Base-by-base conservation (phyloP, 768 basidiomycete species). In the Phanerodontia chrysosporium region DNA sequence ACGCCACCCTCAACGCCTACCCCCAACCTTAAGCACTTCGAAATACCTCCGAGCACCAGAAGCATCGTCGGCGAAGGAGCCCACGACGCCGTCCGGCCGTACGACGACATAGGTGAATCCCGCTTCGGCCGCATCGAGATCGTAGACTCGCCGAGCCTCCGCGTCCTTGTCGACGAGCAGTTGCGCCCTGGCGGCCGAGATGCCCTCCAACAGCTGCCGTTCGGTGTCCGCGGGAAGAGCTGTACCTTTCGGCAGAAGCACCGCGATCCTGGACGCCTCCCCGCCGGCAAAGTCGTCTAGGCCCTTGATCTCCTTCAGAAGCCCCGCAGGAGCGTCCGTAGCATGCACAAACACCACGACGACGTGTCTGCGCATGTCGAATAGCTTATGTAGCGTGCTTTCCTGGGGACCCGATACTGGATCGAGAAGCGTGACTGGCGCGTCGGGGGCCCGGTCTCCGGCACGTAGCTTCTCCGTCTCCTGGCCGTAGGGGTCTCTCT, bases 401-500 rank as follows among this genome's bases (percentile, higher is more conserved):
- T 16, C n/a, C n/a, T 35, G 5, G 3, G 29, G 30, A 22, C 10
- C 10, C 22, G 30, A 18, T 16, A 48, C 24, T 6, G 13, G 21
- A 24, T 24, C 36, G 8, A 12, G 16, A 3, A 39, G 16, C 29
- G 25, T 30, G 24, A 29, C 45, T 13, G 32, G 30, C 6, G 57
- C 57, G 52, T 55, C 45, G 21, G 58, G 52, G 8, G 58, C 58
- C 27, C 58, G 58, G 45, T 59, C 58, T 6, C 58, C 58, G 22
- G 58, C 58, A 16, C 53, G 30, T 3, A 59, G 49, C 45, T n/a
- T 35, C 10, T 22, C 53, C 18, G 36, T 27, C 18, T 44, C 49
- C 57, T 51, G 35, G 22, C 57, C 54, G 51, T 70, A 69, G 16
- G 60, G 61, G 24, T 55, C 49, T 29, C 30, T 66, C 61, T 60